These are phyloP conservation scores for Hordeum vulgare DNA, from an alignment of 176 grass and related monocot genomes.

Conservation along the genomic window MorexV3_pseudomolecules_assembly NC_058523.1:531832539-531833038, in stretches of 20 bases:
- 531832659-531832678: slow-evolving; percentile 73
- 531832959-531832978: slow-evolving; percentile 45
- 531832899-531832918: too few relatives aligned
- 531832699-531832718: slow-evolving; percentile 81
- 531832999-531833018: slow-evolving; percentile 67
- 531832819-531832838: too few relatives aligned
- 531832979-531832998: slow-evolving; percentile 33
- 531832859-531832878: too few relatives aligned
- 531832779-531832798: not conserved
- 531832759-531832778: slow-evolving; percentile 82
- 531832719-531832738: slow-evolving; percentile 67
- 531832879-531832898: too few relatives aligned
- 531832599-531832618: too few relatives aligned
- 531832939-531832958: too few relatives aligned
- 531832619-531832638: slow-evolving; percentile 58
- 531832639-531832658: slow-evolving; percentile 43
- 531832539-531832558: slow-evolving; percentile 91
- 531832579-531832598: slow-evolving; percentile 51
- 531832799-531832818: too few relatives aligned
- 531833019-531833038: slow-evolving; percentile 59
- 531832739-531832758: slow-evolving; percentile 44
- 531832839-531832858: too few relatives aligned
- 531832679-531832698: slow-evolving; percentile 78
- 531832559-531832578: slow-evolving; percentile 68
- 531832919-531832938: too few relatives aligned